Base-by-base conservation (phyloP, 257 asterid species). In the Nicotiana obtusifolia region DNA sequence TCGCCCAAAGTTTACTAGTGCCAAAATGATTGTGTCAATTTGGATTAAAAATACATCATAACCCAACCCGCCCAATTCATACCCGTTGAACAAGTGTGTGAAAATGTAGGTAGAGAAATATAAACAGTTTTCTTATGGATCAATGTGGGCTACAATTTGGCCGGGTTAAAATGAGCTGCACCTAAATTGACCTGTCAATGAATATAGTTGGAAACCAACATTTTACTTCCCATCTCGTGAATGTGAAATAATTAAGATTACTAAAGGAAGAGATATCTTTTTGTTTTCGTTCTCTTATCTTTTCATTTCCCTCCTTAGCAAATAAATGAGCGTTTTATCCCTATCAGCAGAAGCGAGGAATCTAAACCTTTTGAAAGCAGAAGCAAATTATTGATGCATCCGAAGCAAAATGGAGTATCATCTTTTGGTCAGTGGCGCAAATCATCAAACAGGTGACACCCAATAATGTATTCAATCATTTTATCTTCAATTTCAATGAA, bases 361-460 rank as follows among this genome's bases (percentile, higher is more conserved):
- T 41, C 13, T 41, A 2, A 26, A 26, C 28, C 13, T 41, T 41
- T 41, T 41, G 49, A 41, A 41, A 41, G 49, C 49, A 41, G 9
- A 41, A 41, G 49, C 13, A 41, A 41, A 41, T 41, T 41, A 41
- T 41, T 9, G 3, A 41, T 41, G 49, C 8, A 9, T 3, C 49
- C 13, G 49, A 41, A 41, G 9, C 13, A 41, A 41, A 8, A 9
- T 2, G 28, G 28, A 26, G 28, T 26, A 30, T 30, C 4, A 30
- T 30, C 33, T 41, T 9, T 41, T 41, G 49, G 9, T 62, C 41
- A 44, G 7, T 57, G 14, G 22, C 47, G 62, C 64, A 64, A 62
- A 64, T 44, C 64, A 64, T 64, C 82, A 80, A 79, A 79, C 49
- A 79, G 28, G 61, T 61, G 16, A 22, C 35, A 79, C 3, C 7